These are phyloP conservation scores for Monosporascus cannonballus DNA, from an alignment of 2,329 filamentous ascomycete genomes.

Conservation along the genomic window DNA sequence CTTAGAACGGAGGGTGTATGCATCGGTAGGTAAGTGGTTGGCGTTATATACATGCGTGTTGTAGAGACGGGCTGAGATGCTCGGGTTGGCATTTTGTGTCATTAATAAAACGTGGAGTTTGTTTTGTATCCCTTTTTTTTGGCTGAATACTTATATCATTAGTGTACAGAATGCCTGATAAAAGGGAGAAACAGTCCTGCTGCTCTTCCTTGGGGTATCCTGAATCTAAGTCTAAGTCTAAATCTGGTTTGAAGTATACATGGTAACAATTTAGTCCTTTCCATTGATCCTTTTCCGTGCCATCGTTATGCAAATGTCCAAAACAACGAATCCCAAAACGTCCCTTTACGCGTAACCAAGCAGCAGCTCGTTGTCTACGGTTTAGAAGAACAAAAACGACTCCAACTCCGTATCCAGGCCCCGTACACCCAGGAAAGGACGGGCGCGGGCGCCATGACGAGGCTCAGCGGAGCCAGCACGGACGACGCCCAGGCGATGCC, in stretches of 20 bases:
- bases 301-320: no score
- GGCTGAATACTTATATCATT: no score
- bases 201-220: no score
- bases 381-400: slow-evolving; percentile 2
- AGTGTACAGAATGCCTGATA: no score
- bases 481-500: slow-evolving; percentile 15
- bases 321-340: no score
- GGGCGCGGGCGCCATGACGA: slow-evolving; percentile 7
- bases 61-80: background rate
- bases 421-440: slow-evolving; percentile 8
- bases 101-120: background rate
- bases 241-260: no score
- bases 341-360: background rate
- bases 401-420: slow-evolving; percentile 9
- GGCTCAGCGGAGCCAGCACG: slow-evolving; percentile 11
- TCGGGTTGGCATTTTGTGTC: background rate
- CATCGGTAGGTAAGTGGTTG: background rate
- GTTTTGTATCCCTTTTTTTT: background rate
- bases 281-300: no score
- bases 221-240: no score
- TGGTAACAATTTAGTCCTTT: no score
- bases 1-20: background rate
- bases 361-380: background rate
- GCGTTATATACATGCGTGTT: background rate
- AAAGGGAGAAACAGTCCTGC: no score